Evolutionary conservation across 768 basidiomycete species (phyloP).

Genomic region (Suillus clintonianus): DNA sequence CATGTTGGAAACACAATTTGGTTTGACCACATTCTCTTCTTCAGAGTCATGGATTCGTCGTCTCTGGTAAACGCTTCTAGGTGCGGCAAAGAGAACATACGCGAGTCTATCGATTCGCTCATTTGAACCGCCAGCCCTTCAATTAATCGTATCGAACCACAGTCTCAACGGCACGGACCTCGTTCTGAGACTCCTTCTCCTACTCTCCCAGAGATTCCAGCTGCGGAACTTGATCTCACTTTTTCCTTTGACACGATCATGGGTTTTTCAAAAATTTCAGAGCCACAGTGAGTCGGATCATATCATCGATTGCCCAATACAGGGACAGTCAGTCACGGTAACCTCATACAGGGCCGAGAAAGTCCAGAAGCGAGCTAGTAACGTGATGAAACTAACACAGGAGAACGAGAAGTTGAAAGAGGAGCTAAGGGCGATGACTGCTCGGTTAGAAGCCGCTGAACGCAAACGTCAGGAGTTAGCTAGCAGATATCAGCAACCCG

Average conservation of each 20-base stretch:
- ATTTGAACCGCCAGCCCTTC: constrained; percentile 21
- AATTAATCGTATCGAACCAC: constrained; percentile 19
- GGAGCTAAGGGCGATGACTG: constrained; percentile 74
- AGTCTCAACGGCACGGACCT: constrained; percentile 9
- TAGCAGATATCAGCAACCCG: constrained; percentile 35
- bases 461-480: constrained; percentile 50
- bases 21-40: neutral
- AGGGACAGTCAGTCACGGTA: constrained; percentile 35
- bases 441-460: constrained; percentile 74
- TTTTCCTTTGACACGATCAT: constrained; percentile 45
- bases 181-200: constrained; percentile 31
- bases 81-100: constrained; percentile 20
- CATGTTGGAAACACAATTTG: neutral
- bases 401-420: constrained; percentile 81
- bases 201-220: constrained; percentile 54
- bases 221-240: constrained; percentile 46
- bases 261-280: constrained; percentile 18
- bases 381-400: constrained; percentile 72
- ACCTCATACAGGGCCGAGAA: constrained; percentile 29
- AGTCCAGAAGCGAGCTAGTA: constrained; percentile 72
- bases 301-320: constrained; percentile 20
- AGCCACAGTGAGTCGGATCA: constrained; percentile 50
- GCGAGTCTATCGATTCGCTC: constrained; percentile 17
- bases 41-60: constrained; percentile 27
- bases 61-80: constrained; percentile 17